Conservation (phyloP, 2,329 filamentous ascomycete genomes). For the Parastagonospora nodorum region DNA sequence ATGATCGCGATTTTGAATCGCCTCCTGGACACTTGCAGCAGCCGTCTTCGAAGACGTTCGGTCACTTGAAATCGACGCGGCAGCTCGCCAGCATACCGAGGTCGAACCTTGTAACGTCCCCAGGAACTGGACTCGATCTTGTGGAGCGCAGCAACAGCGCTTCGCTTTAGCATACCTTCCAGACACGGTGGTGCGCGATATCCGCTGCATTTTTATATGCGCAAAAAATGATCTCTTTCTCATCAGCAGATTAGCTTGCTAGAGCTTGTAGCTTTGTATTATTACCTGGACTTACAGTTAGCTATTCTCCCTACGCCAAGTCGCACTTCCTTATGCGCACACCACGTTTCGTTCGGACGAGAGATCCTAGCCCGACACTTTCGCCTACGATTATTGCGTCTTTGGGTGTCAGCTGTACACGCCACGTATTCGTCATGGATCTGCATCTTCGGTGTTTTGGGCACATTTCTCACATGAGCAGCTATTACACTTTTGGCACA, state of each 20-base stretch:
- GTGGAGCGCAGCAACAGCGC: too few relatives aligned
- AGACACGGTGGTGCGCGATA: too few relatives aligned
- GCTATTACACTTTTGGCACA: slow-evolving; percentile 40
- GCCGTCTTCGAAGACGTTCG: not conserved
- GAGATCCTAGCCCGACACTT: too few relatives aligned
- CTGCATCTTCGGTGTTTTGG: slow-evolving; percentile 5
- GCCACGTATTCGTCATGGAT: not conserved
- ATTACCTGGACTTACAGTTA: not conserved
- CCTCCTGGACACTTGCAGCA: not conserved
- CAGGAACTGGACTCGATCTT: too few relatives aligned
- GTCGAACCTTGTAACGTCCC: too few relatives aligned
- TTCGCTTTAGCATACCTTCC: too few relatives aligned
- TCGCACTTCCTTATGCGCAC: not conserved
- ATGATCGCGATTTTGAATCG: slow-evolving; percentile 12
- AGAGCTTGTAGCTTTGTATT: not conserved
- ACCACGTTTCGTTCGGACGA: not conserved
- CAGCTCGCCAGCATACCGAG: too few relatives aligned
- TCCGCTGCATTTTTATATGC: too few relatives aligned
- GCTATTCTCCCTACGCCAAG: too few relatives aligned
- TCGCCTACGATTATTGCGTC: too few relatives aligned
- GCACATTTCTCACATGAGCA: slow-evolving; percentile 31
- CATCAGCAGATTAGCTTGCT: not conserved
- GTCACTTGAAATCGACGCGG: not conserved
- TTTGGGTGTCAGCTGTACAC: not conserved
- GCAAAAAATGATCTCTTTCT: not conserved